Evolutionary conservation across 257 asterid species (phyloP).

Genomic region (Ophiorrhiza pumila): DNA sequence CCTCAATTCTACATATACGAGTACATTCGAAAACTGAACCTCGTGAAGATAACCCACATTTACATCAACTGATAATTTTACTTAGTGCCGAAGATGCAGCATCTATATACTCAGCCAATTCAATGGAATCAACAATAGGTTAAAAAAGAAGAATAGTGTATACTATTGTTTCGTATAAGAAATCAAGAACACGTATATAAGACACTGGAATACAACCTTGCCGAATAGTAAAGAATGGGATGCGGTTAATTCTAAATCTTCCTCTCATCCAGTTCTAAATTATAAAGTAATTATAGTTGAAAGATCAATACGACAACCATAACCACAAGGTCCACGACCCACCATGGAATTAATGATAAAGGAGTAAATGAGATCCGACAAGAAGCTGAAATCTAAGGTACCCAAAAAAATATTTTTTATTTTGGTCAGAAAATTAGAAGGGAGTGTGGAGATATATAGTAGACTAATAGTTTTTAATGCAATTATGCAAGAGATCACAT

Average conservation of each 20-base stretch:
- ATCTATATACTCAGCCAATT: neutral
- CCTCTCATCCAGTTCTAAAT: neutral
- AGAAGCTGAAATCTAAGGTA: conserved; percentile 40
- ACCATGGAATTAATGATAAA: conserved; percentile 36
- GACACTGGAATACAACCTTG: neutral
- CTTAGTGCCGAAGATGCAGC: no score
- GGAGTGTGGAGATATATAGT: neutral
- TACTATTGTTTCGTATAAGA: neutral
- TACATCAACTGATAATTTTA: no score
- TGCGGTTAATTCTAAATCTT: neutral
- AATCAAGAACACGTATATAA: neutral
- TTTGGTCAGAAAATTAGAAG: neutral
- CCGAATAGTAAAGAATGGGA: conserved; percentile 1
- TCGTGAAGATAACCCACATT: no score
- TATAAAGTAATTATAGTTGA: neutral
- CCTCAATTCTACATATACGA: neutral
- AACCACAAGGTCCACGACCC: conserved; percentile 23
- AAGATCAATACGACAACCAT: conserved; percentile 23
- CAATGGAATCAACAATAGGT: neutral
- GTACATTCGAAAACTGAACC: neutral
- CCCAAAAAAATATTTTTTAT: neutral
- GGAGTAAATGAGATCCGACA: conserved; percentile 45
- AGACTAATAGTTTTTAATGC: conserved; percentile 14
- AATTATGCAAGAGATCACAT: conserved; percentile 36
- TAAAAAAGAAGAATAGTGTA: neutral